Percentiles rank a stretch among this genome's conserved stretches.
phyloP scores from a whole-genome alignment of 306 rosid species.

The Hippophae gyantsensis region DNA sequence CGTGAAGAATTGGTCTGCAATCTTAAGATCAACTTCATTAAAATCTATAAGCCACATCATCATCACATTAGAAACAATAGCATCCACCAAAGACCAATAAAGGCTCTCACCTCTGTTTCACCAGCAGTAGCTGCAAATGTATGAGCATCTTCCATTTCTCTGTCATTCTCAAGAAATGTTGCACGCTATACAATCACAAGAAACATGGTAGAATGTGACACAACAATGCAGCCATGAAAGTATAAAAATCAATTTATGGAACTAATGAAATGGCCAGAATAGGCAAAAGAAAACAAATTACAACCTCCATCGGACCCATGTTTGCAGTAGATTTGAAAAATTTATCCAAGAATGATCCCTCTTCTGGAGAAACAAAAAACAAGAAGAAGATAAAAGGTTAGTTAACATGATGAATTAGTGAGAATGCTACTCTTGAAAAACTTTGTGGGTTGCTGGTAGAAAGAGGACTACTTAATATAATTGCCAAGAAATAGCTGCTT shows the following conservation, averaged over 20 bases:
- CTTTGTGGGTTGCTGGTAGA: neutral
- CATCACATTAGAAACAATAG: neutral
- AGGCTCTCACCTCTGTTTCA: conserved; percentile 52
- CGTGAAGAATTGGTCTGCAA: neutral
- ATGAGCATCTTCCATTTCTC: conserved; percentile 91
- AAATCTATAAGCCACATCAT: neutral
- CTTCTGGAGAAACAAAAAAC: conserved; percentile 35
- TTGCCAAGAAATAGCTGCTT: too few relatives aligned
- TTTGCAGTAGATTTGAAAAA: conserved; percentile 68
- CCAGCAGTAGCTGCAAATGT: conserved; percentile 85
- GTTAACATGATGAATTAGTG: neutral
- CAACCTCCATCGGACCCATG: conserved; percentile 77
- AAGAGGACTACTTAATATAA: neutral
- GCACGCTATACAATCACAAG: conserved; percentile 51
- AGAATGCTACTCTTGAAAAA: neutral
- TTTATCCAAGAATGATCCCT: conserved; percentile 74
- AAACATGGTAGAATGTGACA: conserved; percentile 9
- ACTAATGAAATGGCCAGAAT: neutral
- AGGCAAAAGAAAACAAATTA: conserved; percentile 3
- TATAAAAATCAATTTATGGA: neutral
- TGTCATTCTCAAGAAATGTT: conserved; percentile 67
- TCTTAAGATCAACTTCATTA: neutral
- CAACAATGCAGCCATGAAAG: neutral
- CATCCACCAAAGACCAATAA: neutral
- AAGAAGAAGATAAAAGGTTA: conserved; percentile 5